Percentiles rank a stretch among this genome's conserved stretches.
These are phyloP conservation scores for Rauvolfia tetraphylla DNA, from an alignment of 257 asterid species.

Conservation along the genomic window DNA sequence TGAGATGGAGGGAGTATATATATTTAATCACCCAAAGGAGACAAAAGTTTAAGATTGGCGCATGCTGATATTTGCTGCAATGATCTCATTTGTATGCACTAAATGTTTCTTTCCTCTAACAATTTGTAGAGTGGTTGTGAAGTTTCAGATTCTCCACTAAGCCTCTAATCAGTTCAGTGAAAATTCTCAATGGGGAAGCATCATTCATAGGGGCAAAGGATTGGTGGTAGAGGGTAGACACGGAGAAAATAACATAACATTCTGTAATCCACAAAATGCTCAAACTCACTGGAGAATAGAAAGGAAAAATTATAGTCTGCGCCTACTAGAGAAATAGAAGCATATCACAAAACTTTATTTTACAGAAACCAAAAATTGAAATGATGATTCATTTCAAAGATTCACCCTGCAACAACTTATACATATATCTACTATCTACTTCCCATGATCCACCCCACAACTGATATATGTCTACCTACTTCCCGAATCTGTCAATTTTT, in stretches of 20 bases:
- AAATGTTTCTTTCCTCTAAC: too few relatives aligned
- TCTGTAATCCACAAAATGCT: slow-evolving; percentile 9
- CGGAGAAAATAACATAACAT: neutral
- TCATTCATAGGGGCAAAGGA: neutral
- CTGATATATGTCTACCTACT: slow-evolving; percentile 17
- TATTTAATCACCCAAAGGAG: too few relatives aligned
- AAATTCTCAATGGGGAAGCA: neutral
- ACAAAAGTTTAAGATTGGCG: too few relatives aligned
- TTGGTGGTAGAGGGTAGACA: neutral
- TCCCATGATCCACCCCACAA: slow-evolving; percentile 9
- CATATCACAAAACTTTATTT: slow-evolving; percentile 17
- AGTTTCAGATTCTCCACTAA: too few relatives aligned
- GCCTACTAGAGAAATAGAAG: slow-evolving; percentile 1
- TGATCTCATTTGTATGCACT: too few relatives aligned
- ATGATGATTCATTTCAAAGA: slow-evolving; percentile 15
- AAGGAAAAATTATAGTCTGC: slow-evolving; percentile 6
- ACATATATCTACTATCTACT: slow-evolving; percentile 3
- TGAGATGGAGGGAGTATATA: too few relatives aligned
- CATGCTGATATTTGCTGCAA: too few relatives aligned
- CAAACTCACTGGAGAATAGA: slow-evolving; percentile 13
- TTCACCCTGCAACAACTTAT: slow-evolving; percentile 16
- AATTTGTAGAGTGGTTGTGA: too few relatives aligned
- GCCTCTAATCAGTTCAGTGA: too few relatives aligned
- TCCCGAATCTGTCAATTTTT: slow-evolving; percentile 15
- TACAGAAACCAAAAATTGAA: slow-evolving; percentile 18